phyloP scores from a whole-genome alignment of 805 yeast species.

The Pichia cephalocereana region DNA sequence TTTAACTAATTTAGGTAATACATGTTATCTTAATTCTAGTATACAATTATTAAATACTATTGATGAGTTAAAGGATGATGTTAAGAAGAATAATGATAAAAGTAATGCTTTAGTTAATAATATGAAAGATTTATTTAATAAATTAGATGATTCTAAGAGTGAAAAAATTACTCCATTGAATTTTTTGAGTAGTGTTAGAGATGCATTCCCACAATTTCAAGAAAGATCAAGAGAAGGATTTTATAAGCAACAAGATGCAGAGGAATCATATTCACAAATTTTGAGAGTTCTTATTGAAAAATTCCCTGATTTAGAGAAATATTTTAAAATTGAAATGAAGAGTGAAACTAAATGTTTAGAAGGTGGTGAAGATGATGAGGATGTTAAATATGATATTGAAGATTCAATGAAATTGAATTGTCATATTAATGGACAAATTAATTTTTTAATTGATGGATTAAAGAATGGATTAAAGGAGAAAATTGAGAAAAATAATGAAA shows the following conservation, averaged over 20 bases:
- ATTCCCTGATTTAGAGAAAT: constrained; percentile 43
- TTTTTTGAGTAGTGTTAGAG: constrained; percentile 57
- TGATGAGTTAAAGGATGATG: constrained; percentile 31
- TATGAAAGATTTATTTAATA: constrained; percentile 36
- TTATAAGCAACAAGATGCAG: constrained; percentile 96
- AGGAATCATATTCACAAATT: constrained; percentile 87
- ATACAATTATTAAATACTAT: constrained; percentile 46
- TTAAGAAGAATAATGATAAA: constrained; percentile 18
- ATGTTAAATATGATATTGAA: constrained; percentile 37
- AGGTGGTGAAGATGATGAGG: constrained; percentile 40
- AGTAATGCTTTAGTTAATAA: constrained; percentile 20
- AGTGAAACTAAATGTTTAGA: constrained; percentile 54
- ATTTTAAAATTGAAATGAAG: constrained; percentile 58
- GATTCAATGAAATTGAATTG: constrained; percentile 71
- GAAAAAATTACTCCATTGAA: constrained; percentile 51
- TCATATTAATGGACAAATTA: constrained; percentile 78
- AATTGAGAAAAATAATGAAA: constrained; percentile 68
- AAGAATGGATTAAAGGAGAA: constrained; percentile 64
- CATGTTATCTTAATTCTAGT: constrained; percentile 69
- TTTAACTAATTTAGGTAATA: constrained; percentile 60
- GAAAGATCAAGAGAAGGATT: constrained; percentile 62
- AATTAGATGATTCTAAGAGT: constrained; percentile 34
- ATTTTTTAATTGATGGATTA: constrained; percentile 82
- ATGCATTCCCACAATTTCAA: constrained; percentile 77
- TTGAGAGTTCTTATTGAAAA: constrained; percentile 41